Evolutionary conservation across 1,139 yeast species (phyloP).

Genomic region (Candida sp.): DNA sequence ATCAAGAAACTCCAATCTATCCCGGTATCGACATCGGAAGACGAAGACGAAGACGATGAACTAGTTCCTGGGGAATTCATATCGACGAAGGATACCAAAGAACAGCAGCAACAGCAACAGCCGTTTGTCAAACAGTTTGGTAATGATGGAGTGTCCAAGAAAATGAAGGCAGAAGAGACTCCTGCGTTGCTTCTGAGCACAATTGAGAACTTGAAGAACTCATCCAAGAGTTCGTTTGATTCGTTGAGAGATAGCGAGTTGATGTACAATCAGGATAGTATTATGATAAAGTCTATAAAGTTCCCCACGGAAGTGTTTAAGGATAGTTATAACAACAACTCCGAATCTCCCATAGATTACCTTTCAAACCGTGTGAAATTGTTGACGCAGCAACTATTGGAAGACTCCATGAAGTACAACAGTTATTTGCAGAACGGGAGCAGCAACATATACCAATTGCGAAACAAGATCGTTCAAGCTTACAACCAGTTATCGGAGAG

Average conservation of each 20-base stretch:
- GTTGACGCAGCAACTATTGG: slow-evolving; percentile 8
- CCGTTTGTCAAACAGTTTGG: background rate
- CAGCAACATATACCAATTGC: slow-evolving; percentile 27
- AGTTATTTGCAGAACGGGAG: slow-evolving; percentile 33
- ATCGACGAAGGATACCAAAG: slow-evolving; percentile 5
- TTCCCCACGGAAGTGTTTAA: slow-evolving; percentile 6
- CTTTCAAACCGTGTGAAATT: slow-evolving; percentile 14
- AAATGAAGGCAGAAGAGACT: background rate
- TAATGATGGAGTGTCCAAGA: background rate
- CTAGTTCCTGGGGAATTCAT: slow-evolving; percentile 26
- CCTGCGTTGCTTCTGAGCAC: background rate
- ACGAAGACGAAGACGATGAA: slow-evolving; percentile 17
- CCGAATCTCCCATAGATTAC: slow-evolving; percentile 17
- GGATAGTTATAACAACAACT: background rate
- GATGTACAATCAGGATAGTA: slow-evolving; percentile 5
- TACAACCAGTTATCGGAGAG: slow-evolving; percentile 44
- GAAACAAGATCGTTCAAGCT: slow-evolving; percentile 30
- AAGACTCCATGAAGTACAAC: slow-evolving; percentile 11
- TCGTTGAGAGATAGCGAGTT: slow-evolving; percentile 6
- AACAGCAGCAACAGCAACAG: background rate
- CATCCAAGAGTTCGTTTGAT: slow-evolving; percentile 5
- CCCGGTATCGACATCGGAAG: slow-evolving; percentile 13
- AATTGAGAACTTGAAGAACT: background rate
- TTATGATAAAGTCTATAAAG: slow-evolving; percentile 5
- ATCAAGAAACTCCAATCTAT: slow-evolving; percentile 11